Base-by-base conservation (phyloP, 2,329 filamentous ascomycete species). In the Metarhizium rileyi region DNA sequence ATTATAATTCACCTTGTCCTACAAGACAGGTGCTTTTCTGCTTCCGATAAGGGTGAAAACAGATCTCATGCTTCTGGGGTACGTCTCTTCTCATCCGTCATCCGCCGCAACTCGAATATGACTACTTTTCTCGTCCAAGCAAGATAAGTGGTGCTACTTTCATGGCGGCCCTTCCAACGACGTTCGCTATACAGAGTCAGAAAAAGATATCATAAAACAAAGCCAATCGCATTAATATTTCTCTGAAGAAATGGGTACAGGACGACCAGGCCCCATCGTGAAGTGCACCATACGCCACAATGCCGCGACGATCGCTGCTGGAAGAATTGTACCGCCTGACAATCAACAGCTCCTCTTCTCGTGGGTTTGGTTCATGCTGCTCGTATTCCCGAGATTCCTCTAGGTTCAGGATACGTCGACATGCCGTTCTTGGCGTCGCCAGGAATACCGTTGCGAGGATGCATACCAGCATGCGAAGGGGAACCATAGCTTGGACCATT, bases 381-480 rank as follows among this genome's bases (percentile, higher is more conserved):
- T 22, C 35, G 46, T 22, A 40, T n/a, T 10, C 27, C 38, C 16
- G 25, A 23, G 27, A 28, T 2, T 38, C 30, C 48, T 33, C 35
- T 38, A 10, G 50, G 50, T 44, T 49, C 50, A 41, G 46, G 43
- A 44, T 51, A 51, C 22, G 18, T 23, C 22, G 46, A 42, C n/a
- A 28, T 14, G 50, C 45, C 23, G 27, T 38, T 26, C 23, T 27
- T 23, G 8, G 20, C 35, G 8, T 33, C 6, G 16, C n/a, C 5
- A 27, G 33, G 8, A 22, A 25, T 16, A 33, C 44, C 25, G 8
- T 28, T 38, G 25, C 12, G 23, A 27, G 26, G 4, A 16, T 36
- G 38, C 45, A 14, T 26, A 16, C 5, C 35, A 22, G 20, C 22
- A 8, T 47, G 33, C 2, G n/a, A 26, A 18, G 42, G 10, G 20